Evolutionary conservation across 1,284 basidiomycete genomes (phyloP), one percentile per base, ranked within the genome.

Genomic region (Stereum hirsutum): DNA sequence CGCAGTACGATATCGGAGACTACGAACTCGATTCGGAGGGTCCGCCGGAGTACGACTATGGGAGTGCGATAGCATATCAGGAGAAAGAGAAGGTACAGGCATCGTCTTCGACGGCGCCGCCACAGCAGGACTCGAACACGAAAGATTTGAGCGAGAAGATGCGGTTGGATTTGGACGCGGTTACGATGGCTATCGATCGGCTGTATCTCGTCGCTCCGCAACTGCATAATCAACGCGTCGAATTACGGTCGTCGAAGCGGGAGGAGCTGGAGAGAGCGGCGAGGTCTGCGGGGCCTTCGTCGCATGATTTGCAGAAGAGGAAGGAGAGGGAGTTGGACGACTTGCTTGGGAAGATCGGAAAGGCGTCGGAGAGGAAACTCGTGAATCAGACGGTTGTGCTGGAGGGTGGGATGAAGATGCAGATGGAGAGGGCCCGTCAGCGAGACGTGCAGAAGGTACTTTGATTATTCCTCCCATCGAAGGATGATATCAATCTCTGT

Each of bases 181-280:
- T 95, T 32, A 78, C 87, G 0, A 72, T 77, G 56, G 90, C 91
- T 17, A 93, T 96, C 50, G 91, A 93, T 55, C 70, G 90, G 21
- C 64, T 95, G 8, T 89, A 92, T 57, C 59, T 75, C 12, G 81
- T 85, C 24, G 81, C 88, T 1, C 91, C 92, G 0, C 89, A 92
- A 58, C 61, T 94, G 32, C 77, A 85, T 46, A 82, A 89, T 55
- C 92, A 95, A 59, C 78, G 92, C 1, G 88, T 88, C 10, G 89
- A 91, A 56, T 70, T 92, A 42, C 81, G 83, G 51, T 69, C 70
- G 19, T 64, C 73, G 20, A 61, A 55, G 44, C 42, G 44, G 24
- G 52, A 48, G 41, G 51, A 54, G 47, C 49, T 51, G 5, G 46
- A 50, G 42, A 43, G 35, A 14, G 49, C 49, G 24, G n/a, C n/a